phyloP scores from a whole-genome alignment of 2,329 filamentous ascomycete species.

The Setomelanomma holmii region DNA sequence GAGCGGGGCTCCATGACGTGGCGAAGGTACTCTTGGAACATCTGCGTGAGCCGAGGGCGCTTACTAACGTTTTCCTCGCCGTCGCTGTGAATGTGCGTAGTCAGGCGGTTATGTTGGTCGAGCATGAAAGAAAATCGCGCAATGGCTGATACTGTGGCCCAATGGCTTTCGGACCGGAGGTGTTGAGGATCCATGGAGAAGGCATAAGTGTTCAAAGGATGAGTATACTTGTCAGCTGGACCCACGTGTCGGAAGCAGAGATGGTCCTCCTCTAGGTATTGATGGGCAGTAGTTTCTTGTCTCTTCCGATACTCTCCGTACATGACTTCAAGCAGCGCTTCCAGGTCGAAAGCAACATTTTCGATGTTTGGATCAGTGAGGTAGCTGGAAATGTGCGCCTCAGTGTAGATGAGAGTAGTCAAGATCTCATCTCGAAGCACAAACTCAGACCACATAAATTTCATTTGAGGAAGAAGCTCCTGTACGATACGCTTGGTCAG shows the following conservation, averaged over 20 bases:
- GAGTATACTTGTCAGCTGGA: constrained; percentile 34
- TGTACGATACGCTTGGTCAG: constrained; percentile 67
- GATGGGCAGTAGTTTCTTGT: constrained; percentile 58
- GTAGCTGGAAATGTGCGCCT: constrained; percentile 48
- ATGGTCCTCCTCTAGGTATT: constrained; percentile 75
- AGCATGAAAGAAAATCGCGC: constrained; percentile 47
- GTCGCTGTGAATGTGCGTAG: constrained; percentile 23
- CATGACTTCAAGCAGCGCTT: constrained; percentile 73
- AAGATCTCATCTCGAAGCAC: constrained; percentile 77
- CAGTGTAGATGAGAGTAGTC: constrained; percentile 70
- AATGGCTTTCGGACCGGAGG: constrained; percentile 38
- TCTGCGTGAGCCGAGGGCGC: constrained; percentile 45
- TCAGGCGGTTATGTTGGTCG: constrained; percentile 32
- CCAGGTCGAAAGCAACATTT: constrained; percentile 54
- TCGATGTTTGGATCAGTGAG: constrained; percentile 34
- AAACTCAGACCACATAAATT: constrained; percentile 72
- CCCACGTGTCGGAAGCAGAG: constrained; percentile 59
- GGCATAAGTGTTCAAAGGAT: constrained; percentile 36
- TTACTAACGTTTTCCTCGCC: constrained; percentile 40
- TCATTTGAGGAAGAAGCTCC: constrained; percentile 73
- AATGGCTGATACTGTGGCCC: constrained; percentile 50
- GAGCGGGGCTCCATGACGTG: constrained; percentile 43
- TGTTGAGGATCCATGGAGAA: constrained; percentile 45
- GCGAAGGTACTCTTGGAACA: constrained; percentile 51
- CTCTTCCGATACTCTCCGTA: constrained; percentile 79